Base-by-base conservation (phyloP, 768 basidiomycete genomes). In the Hypholoma sublateritium region DNA sequence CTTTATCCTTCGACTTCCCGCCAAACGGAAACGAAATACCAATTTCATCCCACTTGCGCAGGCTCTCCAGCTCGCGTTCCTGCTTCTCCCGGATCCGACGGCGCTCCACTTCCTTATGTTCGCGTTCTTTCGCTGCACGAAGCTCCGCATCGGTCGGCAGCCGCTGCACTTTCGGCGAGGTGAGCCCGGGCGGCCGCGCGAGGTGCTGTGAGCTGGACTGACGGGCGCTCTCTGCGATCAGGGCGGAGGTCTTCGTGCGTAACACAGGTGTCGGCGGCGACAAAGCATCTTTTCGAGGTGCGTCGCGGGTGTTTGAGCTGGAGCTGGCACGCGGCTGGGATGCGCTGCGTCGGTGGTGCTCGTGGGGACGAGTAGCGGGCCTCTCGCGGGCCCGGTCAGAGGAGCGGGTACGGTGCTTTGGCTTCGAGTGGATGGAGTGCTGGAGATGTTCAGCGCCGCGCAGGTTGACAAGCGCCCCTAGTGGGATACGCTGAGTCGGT, bases 361-460 rank as follows among this genome's bases (percentile, higher is more conserved):
- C 55, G 6, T 47, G n/a, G 14, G 46, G 47, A 22, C 36, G 55
- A 39, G 37, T 14, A 28, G 17, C 17, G 9, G 32, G 3, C n/a
- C 35, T 22, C n/a, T 11, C 7, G 12, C 36, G 36, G 17, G 24
- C 47, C 2, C 46, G 55, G n/a, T 16, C 44, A 2, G 47, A 16
- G n/a, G 47, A 48, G 17, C 41, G 9, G 13, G 53, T 39, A 16
- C 54, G 53, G 11, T 5, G 52, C 12, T 37, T 42, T 37, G 41
- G 19, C 35, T 44, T 56, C 25, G 16, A 61, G 57, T 49, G 24
- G 8, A 42, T 22, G 43, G 53, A 22, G 2, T 42, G 47, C 4
- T 37, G 19, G 11, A 85, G 72, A 19, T 81, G 72, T 7, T 80
- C 79, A 0, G 72, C 67, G 8, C 79, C 81, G 12, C 73, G 76